phyloP scores from a whole-genome alignment of 2,329 filamentous ascomycete species.

The Calonectria naviculata region DNA sequence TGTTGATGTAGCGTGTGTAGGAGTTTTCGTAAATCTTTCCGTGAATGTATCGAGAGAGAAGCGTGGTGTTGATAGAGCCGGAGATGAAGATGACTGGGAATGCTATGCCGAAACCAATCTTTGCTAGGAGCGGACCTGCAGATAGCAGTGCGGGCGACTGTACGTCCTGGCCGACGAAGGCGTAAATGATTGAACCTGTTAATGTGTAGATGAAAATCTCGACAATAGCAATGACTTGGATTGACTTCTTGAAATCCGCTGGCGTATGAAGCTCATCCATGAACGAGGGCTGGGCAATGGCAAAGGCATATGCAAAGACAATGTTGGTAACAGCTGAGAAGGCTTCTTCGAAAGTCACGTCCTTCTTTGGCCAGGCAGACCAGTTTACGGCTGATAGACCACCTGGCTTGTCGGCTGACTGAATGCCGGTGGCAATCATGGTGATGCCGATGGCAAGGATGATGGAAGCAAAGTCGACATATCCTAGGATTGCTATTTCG shows the following conservation, averaged over 20 bases:
- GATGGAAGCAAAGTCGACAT: not conserved
- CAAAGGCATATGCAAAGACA: not conserved
- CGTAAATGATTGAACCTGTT: not conserved
- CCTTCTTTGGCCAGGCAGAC: not conserved
- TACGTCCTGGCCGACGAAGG: not conserved
- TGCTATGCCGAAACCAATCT: not conserved
- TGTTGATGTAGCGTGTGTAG: not conserved
- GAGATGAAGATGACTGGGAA: not conserved
- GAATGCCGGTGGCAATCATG: not conserved
- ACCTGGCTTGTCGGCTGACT: not conserved
- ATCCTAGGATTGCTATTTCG: not conserved
- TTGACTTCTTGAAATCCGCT: not conserved
- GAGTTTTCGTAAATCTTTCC: not conserved
- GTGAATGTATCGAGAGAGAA: not conserved
- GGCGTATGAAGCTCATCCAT: not conserved
- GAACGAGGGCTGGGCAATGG: not conserved
- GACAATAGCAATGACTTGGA: not conserved
- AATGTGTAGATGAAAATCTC: not conserved
- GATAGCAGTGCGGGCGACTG: not conserved
- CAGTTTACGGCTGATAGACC: not conserved
- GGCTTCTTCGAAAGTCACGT: not conserved
- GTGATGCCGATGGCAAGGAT: not conserved
- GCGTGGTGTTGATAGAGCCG: not conserved
- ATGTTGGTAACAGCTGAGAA: not conserved
- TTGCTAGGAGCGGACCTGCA: not conserved